Percentiles rank a stretch among this genome's conserved stretches.
phyloP scores from a whole-genome alignment of 2,329 filamentous ascomycete species.

The Aureobasidium sp. region DNA sequence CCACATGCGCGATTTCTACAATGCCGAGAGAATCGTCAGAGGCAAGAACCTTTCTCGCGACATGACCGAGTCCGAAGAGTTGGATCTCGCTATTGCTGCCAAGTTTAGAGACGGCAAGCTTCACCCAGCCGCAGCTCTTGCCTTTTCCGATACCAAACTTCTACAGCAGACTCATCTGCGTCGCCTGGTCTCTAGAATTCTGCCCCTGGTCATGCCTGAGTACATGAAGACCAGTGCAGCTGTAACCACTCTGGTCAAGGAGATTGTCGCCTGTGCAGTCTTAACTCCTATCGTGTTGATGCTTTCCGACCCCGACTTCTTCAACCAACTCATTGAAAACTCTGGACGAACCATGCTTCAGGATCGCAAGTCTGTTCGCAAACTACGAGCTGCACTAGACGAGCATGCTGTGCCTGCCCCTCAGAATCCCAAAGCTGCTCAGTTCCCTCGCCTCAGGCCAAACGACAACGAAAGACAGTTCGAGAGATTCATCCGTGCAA shows the following conservation, averaged over 20 bases:
- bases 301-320: conserved; percentile 86
- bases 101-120: conserved; percentile 86
- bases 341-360: conserved; percentile 70
- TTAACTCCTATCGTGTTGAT: conserved; percentile 73
- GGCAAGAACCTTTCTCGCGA: conserved; percentile 82
- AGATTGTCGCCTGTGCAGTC: conserved; percentile 90
- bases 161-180: conserved; percentile 86
- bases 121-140: conserved; percentile 76
- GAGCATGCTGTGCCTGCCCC: conserved; percentile 83
- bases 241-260: conserved; percentile 73
- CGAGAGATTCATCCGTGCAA: conserved; percentile 85
- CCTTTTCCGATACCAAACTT: conserved; percentile 75
- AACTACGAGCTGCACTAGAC: conserved; percentile 83
- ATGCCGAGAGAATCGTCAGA: conserved; percentile 78
- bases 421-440: conserved; percentile 54
- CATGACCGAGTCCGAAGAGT: conserved; percentile 91
- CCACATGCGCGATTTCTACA: conserved; percentile 84
- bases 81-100: conserved; percentile 89
- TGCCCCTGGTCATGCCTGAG: conserved; percentile 68
- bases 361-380: conserved; percentile 89
- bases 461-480: conserved; percentile 87
- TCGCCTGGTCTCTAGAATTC: conserved; percentile 60
- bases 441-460: conserved; percentile 72
- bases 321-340: conserved; percentile 94
- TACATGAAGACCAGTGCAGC: conserved; percentile 71